These are phyloP conservation scores for Fusarium sp. DNA, from an alignment of 2,329 filamentous ascomycete species.

Conservation along the genomic window DNA sequence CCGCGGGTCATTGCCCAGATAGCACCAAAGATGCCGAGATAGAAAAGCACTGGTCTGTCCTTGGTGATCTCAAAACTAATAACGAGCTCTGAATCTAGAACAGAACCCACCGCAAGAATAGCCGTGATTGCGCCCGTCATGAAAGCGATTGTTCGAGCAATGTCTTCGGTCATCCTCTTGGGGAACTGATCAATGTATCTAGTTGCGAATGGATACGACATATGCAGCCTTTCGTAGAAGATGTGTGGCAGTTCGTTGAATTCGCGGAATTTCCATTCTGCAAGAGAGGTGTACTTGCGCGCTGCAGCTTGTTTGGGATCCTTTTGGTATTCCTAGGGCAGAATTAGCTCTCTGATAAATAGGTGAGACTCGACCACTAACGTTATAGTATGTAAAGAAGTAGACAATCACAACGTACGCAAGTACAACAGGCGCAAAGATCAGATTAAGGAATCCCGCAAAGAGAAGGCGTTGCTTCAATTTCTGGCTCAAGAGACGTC, in stretches of 20 bases:
- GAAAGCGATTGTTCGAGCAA: constrained; percentile 88
- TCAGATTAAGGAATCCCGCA: constrained; percentile 85
- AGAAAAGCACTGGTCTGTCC: constrained; percentile 91
- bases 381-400: constrained; percentile 95
- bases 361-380: constrained; percentile 56
- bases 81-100: constrained; percentile 93
- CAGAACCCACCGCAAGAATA: constrained; percentile 83
- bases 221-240: constrained; percentile 89
- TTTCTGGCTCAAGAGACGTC: constrained; percentile 81
- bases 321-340: constrained; percentile 86
- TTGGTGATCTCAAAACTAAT: constrained; percentile 91
- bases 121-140: constrained; percentile 88
- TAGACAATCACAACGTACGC: constrained; percentile 88
- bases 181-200: constrained; percentile 96
- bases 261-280: constrained; percentile 98
- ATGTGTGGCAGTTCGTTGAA: constrained; percentile 97
- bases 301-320: constrained; percentile 87
- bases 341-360: constrained; percentile 10
- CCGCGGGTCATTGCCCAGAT: constrained; percentile 88
- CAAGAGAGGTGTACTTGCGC: constrained; percentile 90
- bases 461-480: constrained; percentile 84
- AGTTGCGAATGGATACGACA: constrained; percentile 94
- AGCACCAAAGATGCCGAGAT: constrained; percentile 83
- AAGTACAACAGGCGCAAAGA: constrained; percentile 90
- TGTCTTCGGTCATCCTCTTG: constrained; percentile 90